Conservation (phyloP, 2,329 filamentous ascomycete genomes). For the Trichoderma harzianum region DNA sequence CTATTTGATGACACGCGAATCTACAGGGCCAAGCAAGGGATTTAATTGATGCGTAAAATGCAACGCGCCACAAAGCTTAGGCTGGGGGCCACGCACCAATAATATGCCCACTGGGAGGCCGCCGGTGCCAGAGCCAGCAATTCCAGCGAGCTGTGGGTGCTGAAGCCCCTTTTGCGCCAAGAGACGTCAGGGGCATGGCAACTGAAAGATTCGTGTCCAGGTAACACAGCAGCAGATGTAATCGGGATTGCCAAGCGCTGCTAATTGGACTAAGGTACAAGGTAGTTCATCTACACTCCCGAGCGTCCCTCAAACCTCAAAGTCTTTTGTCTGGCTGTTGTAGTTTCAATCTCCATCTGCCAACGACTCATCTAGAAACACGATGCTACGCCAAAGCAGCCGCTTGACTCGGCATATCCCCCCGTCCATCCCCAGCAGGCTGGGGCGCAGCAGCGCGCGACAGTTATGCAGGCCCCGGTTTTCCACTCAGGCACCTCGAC, state of each 20-base stretch:
- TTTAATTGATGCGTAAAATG: background rate
- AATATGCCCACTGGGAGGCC: slow-evolving; percentile 6
- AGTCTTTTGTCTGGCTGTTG: background rate
- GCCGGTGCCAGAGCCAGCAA: slow-evolving; percentile 3
- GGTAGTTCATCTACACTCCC: background rate
- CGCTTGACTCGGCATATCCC: slow-evolving; percentile 28
- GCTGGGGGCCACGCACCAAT: slow-evolving; percentile 2
- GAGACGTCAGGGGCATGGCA: slow-evolving; percentile 5
- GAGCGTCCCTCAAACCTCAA: background rate
- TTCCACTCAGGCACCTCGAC: slow-evolving; percentile 28
- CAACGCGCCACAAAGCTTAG: slow-evolving; percentile 16
- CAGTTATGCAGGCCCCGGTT: slow-evolving; percentile 26
- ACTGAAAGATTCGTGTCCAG: background rate
- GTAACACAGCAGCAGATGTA: background rate
- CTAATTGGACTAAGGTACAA: background rate
- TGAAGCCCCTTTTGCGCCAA: slow-evolving; percentile 6
- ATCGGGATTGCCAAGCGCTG: background rate
- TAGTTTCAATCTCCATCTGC: background rate
- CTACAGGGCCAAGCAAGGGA: background rate
- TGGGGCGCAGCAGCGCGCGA: background rate
- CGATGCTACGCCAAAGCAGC: slow-evolving; percentile 27
- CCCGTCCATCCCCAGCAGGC: slow-evolving; percentile 15
- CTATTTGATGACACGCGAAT: background rate
- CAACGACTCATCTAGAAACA: slow-evolving; percentile 17
- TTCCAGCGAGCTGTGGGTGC: slow-evolving; percentile 1